Conservation (phyloP, 331 rosid genomes). For the Cydonia oblonga region DNA sequence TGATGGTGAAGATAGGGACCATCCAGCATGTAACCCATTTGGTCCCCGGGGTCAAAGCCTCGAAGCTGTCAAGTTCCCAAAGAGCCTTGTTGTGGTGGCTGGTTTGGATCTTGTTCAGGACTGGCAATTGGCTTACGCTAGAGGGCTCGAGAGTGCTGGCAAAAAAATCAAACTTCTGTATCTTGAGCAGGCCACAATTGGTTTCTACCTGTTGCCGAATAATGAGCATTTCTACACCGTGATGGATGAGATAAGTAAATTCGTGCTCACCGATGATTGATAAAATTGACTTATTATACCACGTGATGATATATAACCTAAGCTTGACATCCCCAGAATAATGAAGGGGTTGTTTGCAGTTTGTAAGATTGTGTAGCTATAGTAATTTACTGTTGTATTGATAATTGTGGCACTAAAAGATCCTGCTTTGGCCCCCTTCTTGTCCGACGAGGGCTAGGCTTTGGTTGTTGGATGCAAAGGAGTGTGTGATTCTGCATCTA, state of each 20-base stretch:
- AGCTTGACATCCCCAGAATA: conserved; percentile 17
- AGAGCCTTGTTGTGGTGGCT: conserved; percentile 91
- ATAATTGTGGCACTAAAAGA: conserved; percentile 28
- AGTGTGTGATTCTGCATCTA: conserved; percentile 32
- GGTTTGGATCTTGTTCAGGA: conserved; percentile 91
- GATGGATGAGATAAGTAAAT: conserved; percentile 79
- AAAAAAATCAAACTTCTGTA: conserved; percentile 54
- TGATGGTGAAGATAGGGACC: conserved; percentile 89
- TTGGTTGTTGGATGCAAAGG: conserved; percentile 7
- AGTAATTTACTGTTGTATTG: conserved; percentile 39
- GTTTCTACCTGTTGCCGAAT: conserved; percentile 87
- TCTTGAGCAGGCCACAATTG: conserved; percentile 79
- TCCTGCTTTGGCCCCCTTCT: conserved; percentile 32
- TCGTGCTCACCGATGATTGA: conserved; percentile 58
- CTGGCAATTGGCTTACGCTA: conserved; percentile 84
- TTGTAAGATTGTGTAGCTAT: conserved; percentile 58
- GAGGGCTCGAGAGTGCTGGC: conserved; percentile 70
- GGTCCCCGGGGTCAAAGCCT: conserved; percentile 63
- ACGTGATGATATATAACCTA: conserved; percentile 32
- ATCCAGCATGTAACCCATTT: conserved; percentile 87
- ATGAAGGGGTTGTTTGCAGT: conserved; percentile 24
- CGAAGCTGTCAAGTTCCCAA: conserved; percentile 60
- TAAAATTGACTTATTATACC: conserved; percentile 42
- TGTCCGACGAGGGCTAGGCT: conserved; percentile 20
- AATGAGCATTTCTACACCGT: conserved; percentile 68